These are phyloP conservation scores for Arthroderma sp. DNA, from an alignment of 2,329 filamentous ascomycete genomes.

Conservation along the genomic window DNA sequence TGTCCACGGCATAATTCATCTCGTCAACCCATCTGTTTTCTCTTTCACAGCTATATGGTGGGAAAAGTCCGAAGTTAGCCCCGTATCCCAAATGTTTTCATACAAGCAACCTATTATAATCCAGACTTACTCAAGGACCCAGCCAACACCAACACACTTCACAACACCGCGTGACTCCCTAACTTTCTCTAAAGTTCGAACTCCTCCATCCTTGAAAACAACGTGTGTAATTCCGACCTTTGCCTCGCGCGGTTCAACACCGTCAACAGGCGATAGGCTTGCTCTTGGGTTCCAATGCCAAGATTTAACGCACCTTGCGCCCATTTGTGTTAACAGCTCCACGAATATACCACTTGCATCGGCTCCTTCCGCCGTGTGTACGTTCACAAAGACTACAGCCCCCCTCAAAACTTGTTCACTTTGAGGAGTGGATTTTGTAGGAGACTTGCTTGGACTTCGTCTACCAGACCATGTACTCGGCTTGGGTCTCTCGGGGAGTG, in stretches of 20 bases:
- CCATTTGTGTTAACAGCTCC: conserved; percentile 66
- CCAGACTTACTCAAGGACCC: conserved; percentile 68
- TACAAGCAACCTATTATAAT: neutral
- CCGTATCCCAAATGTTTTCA: neutral
- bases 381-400: conserved; percentile 69
- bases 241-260: conserved; percentile 20
- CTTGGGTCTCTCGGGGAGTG: conserved; percentile 9
- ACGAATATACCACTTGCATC: conserved; percentile 72
- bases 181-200: conserved; percentile 64
- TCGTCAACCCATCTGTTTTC: conserved; percentile 68
- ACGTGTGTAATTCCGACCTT: conserved; percentile 75
- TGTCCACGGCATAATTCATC: conserved; percentile 54
- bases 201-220: conserved; percentile 76
- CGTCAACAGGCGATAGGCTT: conserved; percentile 25
- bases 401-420: conserved; percentile 45
- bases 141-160: conserved; percentile 74
- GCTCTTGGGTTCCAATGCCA: conserved; percentile 61
- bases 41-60: conserved; percentile 50
- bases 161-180: conserved; percentile 58
- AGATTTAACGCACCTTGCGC: conserved; percentile 60
- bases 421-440: conserved; percentile 14
- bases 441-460: conserved; percentile 17
- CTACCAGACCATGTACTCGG: neutral
- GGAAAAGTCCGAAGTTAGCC: conserved; percentile 5
- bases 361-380: conserved; percentile 66